Evolutionary conservation across 2,329 filamentous ascomycete species (phyloP).

Genomic region (Cladophialophora exuberans): DNA sequence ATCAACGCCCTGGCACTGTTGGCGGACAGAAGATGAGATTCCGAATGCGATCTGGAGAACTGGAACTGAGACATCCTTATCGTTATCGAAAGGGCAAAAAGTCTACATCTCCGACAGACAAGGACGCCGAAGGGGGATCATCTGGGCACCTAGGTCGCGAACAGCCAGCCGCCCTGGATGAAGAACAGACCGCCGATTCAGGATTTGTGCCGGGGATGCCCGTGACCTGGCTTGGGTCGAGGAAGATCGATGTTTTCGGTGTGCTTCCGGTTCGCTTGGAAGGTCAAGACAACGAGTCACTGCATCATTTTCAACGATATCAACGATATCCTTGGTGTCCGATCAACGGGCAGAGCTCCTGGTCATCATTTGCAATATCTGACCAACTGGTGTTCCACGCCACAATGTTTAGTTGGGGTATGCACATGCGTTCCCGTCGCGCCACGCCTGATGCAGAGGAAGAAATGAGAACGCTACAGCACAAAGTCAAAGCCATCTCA

Average conservation of each 20-base stretch:
- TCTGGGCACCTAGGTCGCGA: background rate
- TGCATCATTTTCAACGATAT: constrained; percentile 9
- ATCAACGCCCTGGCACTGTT: background rate
- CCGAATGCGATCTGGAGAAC: constrained; percentile 10
- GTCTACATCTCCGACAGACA: background rate
- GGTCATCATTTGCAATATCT: constrained; percentile 19
- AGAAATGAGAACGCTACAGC: constrained; percentile 16
- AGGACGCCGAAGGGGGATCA: background rate
- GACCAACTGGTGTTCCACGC: constrained; percentile 26
- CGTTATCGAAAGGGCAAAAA: constrained; percentile 16
- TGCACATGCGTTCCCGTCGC: constrained; percentile 14
- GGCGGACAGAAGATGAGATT: constrained; percentile 24
- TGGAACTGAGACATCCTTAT: constrained; percentile 9
- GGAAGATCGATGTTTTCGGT: constrained; percentile 17
- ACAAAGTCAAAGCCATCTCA: constrained; percentile 22
- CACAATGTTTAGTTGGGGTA: constrained; percentile 22
- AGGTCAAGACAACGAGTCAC: constrained; percentile 7
- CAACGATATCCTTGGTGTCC: constrained; percentile 25
- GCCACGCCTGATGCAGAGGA: background rate
- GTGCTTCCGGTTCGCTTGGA: constrained; percentile 9
- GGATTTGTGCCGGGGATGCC: constrained; percentile 13
- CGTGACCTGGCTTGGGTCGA: constrained; percentile 6
- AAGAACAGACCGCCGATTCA: background rate
- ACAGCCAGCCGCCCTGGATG: background rate
- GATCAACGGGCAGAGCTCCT: constrained; percentile 21